Conservation (phyloP, 129 eudicot species). For the Chrysanthemum makinoi region DNA sequence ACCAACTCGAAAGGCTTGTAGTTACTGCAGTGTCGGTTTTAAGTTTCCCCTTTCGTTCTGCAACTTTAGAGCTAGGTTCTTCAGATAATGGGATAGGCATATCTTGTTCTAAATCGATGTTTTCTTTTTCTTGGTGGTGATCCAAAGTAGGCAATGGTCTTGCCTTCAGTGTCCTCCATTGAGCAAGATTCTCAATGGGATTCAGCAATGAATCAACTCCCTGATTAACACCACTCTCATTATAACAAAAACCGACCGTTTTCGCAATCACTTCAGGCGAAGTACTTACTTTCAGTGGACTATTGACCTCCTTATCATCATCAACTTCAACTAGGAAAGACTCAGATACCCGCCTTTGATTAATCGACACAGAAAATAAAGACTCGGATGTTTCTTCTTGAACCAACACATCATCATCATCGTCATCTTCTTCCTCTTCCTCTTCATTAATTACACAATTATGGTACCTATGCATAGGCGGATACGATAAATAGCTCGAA, state of each 20-base stretch:
- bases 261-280: constrained; percentile 20
- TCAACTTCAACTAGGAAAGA: constrained; percentile 28
- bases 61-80: constrained; percentile 31
- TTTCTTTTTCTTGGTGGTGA: constrained; percentile 47
- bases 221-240: constrained; percentile 7
- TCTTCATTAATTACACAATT: constrained; percentile 31
- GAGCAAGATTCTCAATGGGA: constrained; percentile 58
- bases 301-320: constrained; percentile 58
- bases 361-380: constrained; percentile 54
- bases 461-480: constrained; percentile 41
- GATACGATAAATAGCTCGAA: constrained; percentile 50
- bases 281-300: constrained; percentile 34
- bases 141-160: constrained; percentile 22
- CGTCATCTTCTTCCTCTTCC: constrained; percentile 8
- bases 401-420: constrained; percentile 18
- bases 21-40: constrained; percentile 35
- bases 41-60: constrained; percentile 18
- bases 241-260: constrained; percentile 9
- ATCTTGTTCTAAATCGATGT: constrained; percentile 33
- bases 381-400: constrained; percentile 59
- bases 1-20: constrained; percentile 87
- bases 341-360: constrained; percentile 42
- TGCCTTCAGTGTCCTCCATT: constrained; percentile 42
- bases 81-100: constrained; percentile 25
- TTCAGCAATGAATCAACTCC: constrained; percentile 36